phyloP scores from a whole-genome alignment of 495 filamentous ascomycete species.

The Darksidea phi region DNA sequence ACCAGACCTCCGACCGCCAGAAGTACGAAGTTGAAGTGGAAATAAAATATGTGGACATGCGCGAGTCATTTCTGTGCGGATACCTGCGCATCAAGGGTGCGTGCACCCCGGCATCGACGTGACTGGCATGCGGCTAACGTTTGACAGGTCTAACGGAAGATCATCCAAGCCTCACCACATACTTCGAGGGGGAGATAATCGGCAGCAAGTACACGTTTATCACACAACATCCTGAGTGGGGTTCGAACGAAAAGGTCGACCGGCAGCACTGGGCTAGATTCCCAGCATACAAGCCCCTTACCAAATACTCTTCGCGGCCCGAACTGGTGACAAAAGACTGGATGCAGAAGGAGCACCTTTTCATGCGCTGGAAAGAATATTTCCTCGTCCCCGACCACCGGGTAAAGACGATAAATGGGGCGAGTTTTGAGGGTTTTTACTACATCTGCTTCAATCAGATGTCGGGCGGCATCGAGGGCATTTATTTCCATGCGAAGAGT shows the following conservation, averaged over 20 bases:
- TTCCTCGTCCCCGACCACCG: conserved; percentile 96
- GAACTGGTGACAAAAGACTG: conserved; percentile 69
- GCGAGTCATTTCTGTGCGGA: conserved; percentile 91
- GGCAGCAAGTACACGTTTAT: conserved; percentile 91
- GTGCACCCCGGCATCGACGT: conserved; percentile 30
- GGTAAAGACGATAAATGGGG: conserved; percentile 82
- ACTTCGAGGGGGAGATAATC: conserved; percentile 98
- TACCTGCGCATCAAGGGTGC: conserved; percentile 94
- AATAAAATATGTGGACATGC: conserved; percentile 93
- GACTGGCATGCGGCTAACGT: conserved; percentile 28
- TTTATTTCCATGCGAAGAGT: conserved; percentile 97
- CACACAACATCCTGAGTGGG: conserved; percentile 87
- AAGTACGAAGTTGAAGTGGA: conserved; percentile 95
- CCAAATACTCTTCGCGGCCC: conserved; percentile 71
- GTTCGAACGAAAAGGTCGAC: conserved; percentile 88
- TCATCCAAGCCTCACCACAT: conserved; percentile 93
- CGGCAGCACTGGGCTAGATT: conserved; percentile 93
- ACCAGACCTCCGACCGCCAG: conserved; percentile 86
- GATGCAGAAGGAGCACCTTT: conserved; percentile 81
- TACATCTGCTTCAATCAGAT: conserved; percentile 99
- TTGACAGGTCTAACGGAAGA: conserved; percentile 84
- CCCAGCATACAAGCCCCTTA: conserved; percentile 75
- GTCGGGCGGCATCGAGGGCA: conserved; percentile 78
- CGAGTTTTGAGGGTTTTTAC: conserved; percentile 98
- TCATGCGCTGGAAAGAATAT: conserved; percentile 99